Evolutionary conservation across 106 monocot species (phyloP), one percentile per base, ranked within the genome.

Genomic region (Phalaenopsis equestris): DNA sequence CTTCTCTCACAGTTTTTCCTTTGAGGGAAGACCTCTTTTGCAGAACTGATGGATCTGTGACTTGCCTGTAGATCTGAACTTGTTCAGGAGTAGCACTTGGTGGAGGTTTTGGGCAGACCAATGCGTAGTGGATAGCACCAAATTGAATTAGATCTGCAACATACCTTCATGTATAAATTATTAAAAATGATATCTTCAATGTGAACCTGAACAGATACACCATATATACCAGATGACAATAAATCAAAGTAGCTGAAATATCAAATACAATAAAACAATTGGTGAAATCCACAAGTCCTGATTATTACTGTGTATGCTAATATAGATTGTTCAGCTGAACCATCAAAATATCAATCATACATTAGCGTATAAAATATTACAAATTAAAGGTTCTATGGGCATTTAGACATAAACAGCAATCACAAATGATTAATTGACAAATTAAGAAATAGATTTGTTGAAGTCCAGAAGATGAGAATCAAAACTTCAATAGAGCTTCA

Each of bases 101-200:
- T 48, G 98, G 98, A 49, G 98, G 98, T 48, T 83, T 87, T 77
- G 98, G 98, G 83, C 94, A 90, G 5, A 99, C 94, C 41, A 99
- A 81, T 77, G 98, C 98, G 85, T 93, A 95, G 82, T 93, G 82
- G 45, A 99, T 93, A 56, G 98, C 98, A 24, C 98, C 98, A 79
- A 99, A 99, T 75, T 84, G 86, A 77, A 99, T 95, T 73, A 99
- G 90, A 91, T 99, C 98, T 91, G 87, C 85, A 88, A 93, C 98
- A 90, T 81, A 99, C 82, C 98, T 98, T 94, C 82, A 89, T 48
- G 84, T 43, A 80, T 87, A 86, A 82, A 86, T 79, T 77, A 86
- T 79, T 80, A 85, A 10, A 73, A 70, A 68, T 75, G 65, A 56
- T 6, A 42, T 11, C 67, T 76, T 70, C 42, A 58, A 77, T 79